phyloP scores from a whole-genome alignment of 192 early-diverging fungal genomes.

The Coemansia sp. region DNA sequence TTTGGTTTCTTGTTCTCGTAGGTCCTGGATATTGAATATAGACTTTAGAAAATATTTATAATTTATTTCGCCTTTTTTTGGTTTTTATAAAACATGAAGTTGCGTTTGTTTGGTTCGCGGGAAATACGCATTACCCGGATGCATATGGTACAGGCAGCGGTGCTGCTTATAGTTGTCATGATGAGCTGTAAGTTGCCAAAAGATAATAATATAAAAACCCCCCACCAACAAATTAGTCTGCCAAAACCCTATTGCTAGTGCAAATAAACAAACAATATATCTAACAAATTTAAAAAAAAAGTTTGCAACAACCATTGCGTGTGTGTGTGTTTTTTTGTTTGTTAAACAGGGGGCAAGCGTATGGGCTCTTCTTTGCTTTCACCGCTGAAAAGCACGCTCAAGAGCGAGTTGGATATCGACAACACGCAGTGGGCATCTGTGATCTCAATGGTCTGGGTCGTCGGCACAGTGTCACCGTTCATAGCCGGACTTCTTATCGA shows the following conservation, averaged over 20 bases:
- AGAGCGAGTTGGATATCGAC: constrained; percentile 52
- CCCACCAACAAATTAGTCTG: no score
- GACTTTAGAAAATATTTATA: background rate
- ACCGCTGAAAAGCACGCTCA: constrained; percentile 55
- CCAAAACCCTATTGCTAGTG: no score
- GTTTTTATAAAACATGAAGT: background rate
- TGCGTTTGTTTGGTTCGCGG: constrained; percentile 2
- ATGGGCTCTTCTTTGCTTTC: constrained; percentile 54
- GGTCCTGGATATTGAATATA: no score
- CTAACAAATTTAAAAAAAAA: no score
- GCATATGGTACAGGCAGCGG: constrained; percentile 47
- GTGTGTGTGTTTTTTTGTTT: background rate
- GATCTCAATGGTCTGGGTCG: constrained; percentile 53
- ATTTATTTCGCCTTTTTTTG: background rate
- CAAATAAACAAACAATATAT: no score
- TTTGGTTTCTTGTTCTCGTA: no score
- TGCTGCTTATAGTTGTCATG: constrained; percentile 46
- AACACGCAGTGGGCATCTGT: constrained; percentile 58
- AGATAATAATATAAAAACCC: background rate
- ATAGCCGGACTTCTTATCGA: constrained; percentile 57
- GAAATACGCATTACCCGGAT: constrained; percentile 30
- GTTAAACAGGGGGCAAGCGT: constrained; percentile 46
- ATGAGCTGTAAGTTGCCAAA: constrained; percentile 50
- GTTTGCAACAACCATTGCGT: background rate
- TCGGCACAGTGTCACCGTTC: constrained; percentile 55